Conservation (phyloP, 2,329 filamentous ascomycete genomes). For the Colletotrichum musicola region DNA sequence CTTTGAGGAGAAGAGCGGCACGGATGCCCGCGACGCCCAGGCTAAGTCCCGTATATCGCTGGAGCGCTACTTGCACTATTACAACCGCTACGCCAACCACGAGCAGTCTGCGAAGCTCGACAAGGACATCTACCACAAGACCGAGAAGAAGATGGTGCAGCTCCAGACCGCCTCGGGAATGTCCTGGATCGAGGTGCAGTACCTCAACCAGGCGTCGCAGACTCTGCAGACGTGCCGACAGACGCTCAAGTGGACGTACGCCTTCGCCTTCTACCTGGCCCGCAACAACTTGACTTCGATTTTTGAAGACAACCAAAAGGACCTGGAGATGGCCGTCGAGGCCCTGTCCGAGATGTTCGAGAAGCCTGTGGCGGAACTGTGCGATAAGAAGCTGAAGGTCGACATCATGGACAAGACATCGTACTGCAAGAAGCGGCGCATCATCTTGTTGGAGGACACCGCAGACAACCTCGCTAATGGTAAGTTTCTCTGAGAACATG, state of each 20-base stretch:
- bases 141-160: slow-evolving; percentile 99
- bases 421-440: slow-evolving; percentile 92
- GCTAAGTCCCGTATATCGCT: slow-evolving; percentile 90
- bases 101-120: slow-evolving; percentile 97
- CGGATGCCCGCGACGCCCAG: slow-evolving; percentile 91
- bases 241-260: slow-evolving; percentile 99
- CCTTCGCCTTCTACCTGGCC: slow-evolving; percentile 97
- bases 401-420: slow-evolving; percentile 99
- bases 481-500: slow-evolving; percentile 57
- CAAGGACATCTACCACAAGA: slow-evolving; percentile 95
- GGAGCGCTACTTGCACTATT: slow-evolving; percentile 98
- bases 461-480: slow-evolving; percentile 91
- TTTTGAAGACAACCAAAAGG: slow-evolving; percentile 98
- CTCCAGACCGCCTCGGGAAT: slow-evolving; percentile 93
- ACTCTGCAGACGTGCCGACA: slow-evolving; percentile 97
- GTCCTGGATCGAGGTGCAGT: slow-evolving; percentile 99
- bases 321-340: slow-evolving; percentile 96
- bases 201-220: slow-evolving; percentile 92
- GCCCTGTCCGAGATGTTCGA: slow-evolving; percentile 99
- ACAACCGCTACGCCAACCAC: slow-evolving; percentile 98
- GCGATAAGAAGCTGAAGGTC: slow-evolving; percentile 90
- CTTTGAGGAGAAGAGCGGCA: slow-evolving; percentile 94
- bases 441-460: slow-evolving; percentile 92
- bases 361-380: slow-evolving; percentile 89
- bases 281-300: slow-evolving; percentile 97